Evolutionary conservation across 257 asterid species (phyloP).

Genomic region (Fraxinus cuspidata): DNA sequence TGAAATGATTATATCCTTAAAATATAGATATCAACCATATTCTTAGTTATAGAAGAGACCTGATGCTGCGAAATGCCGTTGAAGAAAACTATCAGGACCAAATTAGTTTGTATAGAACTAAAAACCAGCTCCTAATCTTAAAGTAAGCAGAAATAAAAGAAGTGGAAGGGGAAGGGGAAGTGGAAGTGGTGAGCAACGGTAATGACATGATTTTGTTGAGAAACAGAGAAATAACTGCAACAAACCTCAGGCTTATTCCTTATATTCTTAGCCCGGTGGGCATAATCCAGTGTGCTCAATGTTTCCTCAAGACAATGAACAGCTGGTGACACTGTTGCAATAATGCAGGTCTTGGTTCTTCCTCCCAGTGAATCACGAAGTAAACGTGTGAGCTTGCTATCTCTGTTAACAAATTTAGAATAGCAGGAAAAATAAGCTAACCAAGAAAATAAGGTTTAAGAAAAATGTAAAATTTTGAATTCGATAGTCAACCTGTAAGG

Average conservation of each 20-base stretch:
- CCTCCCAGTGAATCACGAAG: slow-evolving; percentile 93
- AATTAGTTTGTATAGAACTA: not conserved
- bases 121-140: not conserved
- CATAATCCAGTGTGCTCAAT: slow-evolving; percentile 86
- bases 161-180: not conserved
- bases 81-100: not conserved
- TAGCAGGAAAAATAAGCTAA: not conserved
- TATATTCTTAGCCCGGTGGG: slow-evolving; percentile 86
- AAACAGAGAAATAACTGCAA: slow-evolving; percentile 4
- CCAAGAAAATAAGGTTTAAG: slow-evolving; percentile 5
- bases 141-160: not conserved
- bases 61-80: not conserved
- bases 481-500: slow-evolving; percentile 64
- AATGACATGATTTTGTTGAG: not conserved
- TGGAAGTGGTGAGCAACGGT: not conserved
- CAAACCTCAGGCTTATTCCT: slow-evolving; percentile 91
- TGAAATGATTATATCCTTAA: not conserved
- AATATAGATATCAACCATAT: not conserved
- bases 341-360: slow-evolving; percentile 85
- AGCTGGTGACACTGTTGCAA: slow-evolving; percentile 92
- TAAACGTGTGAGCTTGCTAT: slow-evolving; percentile 85
- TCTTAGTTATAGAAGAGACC: not conserved
- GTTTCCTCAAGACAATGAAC: slow-evolving; percentile 95
- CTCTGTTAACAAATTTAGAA: slow-evolving; percentile 45
- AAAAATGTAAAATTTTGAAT: not conserved